Percentiles rank a stretch among this genome's conserved stretches.
These are phyloP conservation scores for Pittosporum tobira DNA, from an alignment of 129 eudicot species.

Conservation along the genomic window DNA sequence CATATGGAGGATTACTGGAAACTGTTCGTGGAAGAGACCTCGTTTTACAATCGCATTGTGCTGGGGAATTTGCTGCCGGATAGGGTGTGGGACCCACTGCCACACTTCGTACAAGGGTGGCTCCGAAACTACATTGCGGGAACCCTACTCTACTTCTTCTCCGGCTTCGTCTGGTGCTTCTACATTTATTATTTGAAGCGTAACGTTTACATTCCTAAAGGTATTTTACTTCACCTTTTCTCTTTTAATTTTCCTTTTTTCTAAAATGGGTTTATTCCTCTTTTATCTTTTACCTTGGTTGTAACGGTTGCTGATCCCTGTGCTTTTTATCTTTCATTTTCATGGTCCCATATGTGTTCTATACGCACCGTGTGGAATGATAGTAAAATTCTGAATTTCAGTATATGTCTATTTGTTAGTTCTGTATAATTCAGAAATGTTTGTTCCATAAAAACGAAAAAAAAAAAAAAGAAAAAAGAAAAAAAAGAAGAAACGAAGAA, in stretches of 20 bases:
- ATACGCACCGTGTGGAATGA: too few relatives aligned
- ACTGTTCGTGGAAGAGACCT: conserved; percentile 53
- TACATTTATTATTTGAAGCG: conserved; percentile 64
- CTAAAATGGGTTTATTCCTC: neutral
- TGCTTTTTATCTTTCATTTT: too few relatives aligned
- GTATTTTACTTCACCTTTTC: conserved; percentile 6
- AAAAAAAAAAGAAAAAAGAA: too few relatives aligned
- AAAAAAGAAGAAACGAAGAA: too few relatives aligned
- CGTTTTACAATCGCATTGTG: conserved; percentile 52
- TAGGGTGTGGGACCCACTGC: conserved; percentile 45
- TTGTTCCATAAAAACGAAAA: too few relatives aligned
- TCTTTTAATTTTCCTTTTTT: neutral
- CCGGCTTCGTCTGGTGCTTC: conserved; percentile 72
- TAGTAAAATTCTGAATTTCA: too few relatives aligned
- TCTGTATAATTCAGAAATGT: too few relatives aligned
- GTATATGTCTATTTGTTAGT: too few relatives aligned
- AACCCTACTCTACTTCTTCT: conserved; percentile 45
- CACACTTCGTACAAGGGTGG: conserved; percentile 66
- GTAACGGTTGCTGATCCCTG: too few relatives aligned
- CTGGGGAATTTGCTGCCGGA: conserved; percentile 51
- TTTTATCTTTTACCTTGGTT: too few relatives aligned
- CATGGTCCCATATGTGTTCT: too few relatives aligned
- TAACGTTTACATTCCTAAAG: conserved; percentile 72
- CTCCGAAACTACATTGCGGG: conserved; percentile 83
- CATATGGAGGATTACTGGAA: conserved; percentile 33